Evolutionary conservation across 2,329 filamentous ascomycete genomes (phyloP).

Genomic region (Gnomoniopsis sp.): DNA sequence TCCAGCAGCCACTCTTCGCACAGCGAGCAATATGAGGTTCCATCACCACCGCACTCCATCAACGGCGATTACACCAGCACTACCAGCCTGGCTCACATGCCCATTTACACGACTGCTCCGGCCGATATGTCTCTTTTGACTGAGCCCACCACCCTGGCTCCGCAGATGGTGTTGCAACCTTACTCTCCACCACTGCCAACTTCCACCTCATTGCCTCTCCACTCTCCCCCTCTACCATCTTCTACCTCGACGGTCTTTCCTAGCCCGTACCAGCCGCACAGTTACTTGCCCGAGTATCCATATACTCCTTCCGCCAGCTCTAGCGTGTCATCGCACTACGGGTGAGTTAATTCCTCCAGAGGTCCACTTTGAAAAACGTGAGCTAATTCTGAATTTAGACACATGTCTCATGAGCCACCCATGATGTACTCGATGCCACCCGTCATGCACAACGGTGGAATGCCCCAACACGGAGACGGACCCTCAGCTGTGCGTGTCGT

Average conservation of each 20-base stretch:
- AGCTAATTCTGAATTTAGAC: constrained; percentile 18
- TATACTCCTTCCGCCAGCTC: constrained; percentile 26
- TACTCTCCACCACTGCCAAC: constrained; percentile 49
- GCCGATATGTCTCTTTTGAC: constrained; percentile 48
- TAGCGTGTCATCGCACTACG: constrained; percentile 28
- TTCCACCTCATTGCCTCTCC: constrained; percentile 39
- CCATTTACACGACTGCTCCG: constrained; percentile 51
- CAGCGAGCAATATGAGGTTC: constrained; percentile 25
- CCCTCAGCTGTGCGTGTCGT: constrained; percentile 61
- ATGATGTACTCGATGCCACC: constrained; percentile 31
- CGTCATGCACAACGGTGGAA: constrained; percentile 20
- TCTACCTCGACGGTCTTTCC: constrained; percentile 28
- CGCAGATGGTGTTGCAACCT: constrained; percentile 44
- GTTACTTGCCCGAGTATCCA: constrained; percentile 31
- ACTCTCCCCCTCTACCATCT: constrained; percentile 47
- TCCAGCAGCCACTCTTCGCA: constrained; percentile 36
- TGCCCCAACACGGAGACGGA: constrained; percentile 32
- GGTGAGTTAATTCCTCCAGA: constrained; percentile 24
- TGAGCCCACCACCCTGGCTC: constrained; percentile 41
- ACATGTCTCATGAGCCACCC: constrained; percentile 17
- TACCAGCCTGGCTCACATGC: constrained; percentile 42
- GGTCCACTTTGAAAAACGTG: constrained; percentile 16
- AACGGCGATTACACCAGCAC: constrained; percentile 24
- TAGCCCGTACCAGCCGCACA: constrained; percentile 31
- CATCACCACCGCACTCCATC: constrained; percentile 39